phyloP scores from a whole-genome alignment of 345 rosid species.

The Populus simonii region DNA sequence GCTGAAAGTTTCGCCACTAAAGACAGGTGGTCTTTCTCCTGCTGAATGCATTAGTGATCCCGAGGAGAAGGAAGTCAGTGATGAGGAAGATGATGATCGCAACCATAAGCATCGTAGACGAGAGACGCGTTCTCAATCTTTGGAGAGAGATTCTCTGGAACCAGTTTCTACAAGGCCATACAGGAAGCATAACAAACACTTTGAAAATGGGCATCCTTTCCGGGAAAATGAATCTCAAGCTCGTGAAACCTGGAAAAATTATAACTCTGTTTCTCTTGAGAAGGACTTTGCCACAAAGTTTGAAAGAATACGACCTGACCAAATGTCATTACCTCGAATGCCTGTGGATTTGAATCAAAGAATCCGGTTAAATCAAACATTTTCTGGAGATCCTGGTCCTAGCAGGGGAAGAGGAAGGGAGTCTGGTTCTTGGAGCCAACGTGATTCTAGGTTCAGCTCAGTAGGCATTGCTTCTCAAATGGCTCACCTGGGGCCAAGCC shows the following conservation, averaged over 20 bases:
- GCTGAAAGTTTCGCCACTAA: constrained; percentile 68
- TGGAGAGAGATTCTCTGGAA: constrained; percentile 63
- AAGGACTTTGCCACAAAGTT: constrained; percentile 44
- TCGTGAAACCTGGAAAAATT: constrained; percentile 43
- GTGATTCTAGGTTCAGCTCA: constrained; percentile 61
- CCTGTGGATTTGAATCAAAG: constrained; percentile 59
- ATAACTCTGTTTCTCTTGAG: constrained; percentile 36
- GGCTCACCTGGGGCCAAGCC: constrained; percentile 49
- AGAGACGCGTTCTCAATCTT: constrained; percentile 64
- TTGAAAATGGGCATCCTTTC: constrained; percentile 59
- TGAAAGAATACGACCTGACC: constrained; percentile 60
- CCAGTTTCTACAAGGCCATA: constrained; percentile 53
- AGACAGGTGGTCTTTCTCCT: constrained; percentile 56
- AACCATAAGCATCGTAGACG: constrained; percentile 91
- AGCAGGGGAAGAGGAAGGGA: constrained; percentile 92
- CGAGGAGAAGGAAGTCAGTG: constrained; percentile 91
- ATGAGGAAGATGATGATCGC: constrained; percentile 96
- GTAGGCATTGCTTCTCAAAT: constrained; percentile 71
- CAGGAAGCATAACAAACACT: constrained; percentile 60
- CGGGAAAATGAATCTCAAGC: constrained; percentile 58
- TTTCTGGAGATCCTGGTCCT: constrained; percentile 58
- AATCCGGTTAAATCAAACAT: constrained; percentile 52
- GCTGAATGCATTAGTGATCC: constrained; percentile 69
- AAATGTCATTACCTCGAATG: constrained; percentile 42
- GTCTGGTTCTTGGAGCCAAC: constrained; percentile 64